phyloP scores from a whole-genome alignment of 2,329 filamentous ascomycete genomes.

The Ilyonectria mors-panacis region DNA sequence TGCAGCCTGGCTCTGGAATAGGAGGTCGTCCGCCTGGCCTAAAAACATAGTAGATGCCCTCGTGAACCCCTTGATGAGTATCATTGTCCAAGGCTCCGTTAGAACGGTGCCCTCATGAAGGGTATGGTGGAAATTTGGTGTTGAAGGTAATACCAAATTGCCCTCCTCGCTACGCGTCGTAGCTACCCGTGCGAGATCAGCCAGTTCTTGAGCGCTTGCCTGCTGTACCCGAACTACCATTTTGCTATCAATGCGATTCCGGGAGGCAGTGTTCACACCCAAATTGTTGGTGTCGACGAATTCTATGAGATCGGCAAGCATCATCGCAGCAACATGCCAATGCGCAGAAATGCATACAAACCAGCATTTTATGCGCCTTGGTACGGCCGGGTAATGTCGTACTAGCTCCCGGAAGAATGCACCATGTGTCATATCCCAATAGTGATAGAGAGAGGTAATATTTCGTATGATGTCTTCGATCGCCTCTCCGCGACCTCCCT shows the following conservation, averaged over 20 bases:
- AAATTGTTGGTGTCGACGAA: conserved; percentile 60
- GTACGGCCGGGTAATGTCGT: conserved; percentile 62
- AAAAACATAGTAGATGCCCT: conserved; percentile 59
- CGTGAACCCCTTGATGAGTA: conserved; percentile 67
- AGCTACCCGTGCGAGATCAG: conserved; percentile 63
- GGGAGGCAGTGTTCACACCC: conserved; percentile 38
- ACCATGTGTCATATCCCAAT: conserved; percentile 68
- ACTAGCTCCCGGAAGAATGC: conserved; percentile 67
- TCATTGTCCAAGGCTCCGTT: conserved; percentile 73
- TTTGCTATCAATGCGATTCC: conserved; percentile 41
- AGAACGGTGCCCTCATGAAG: conserved; percentile 68
- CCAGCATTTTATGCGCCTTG: conserved; percentile 70
- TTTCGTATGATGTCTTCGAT: conserved; percentile 65
- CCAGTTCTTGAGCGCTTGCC: conserved; percentile 61
- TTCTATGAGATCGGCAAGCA: conserved; percentile 68
- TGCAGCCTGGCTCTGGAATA: conserved; percentile 39
- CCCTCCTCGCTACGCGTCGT: conserved; percentile 50
- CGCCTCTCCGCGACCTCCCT: conserved; percentile 51
- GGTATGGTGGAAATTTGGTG: conserved; percentile 65
- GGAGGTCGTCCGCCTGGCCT: conserved; percentile 46
- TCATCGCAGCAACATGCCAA: conserved; percentile 70
- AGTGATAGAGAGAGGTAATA: conserved; percentile 64
- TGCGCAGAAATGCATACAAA: conserved; percentile 70
- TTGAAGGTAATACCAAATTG: conserved; percentile 33
- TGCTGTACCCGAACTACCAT: conserved; percentile 59